These are phyloP conservation scores for Solanum chaucha DNA, from an alignment of 257 asterid genomes.

Conservation along the genomic window DNA sequence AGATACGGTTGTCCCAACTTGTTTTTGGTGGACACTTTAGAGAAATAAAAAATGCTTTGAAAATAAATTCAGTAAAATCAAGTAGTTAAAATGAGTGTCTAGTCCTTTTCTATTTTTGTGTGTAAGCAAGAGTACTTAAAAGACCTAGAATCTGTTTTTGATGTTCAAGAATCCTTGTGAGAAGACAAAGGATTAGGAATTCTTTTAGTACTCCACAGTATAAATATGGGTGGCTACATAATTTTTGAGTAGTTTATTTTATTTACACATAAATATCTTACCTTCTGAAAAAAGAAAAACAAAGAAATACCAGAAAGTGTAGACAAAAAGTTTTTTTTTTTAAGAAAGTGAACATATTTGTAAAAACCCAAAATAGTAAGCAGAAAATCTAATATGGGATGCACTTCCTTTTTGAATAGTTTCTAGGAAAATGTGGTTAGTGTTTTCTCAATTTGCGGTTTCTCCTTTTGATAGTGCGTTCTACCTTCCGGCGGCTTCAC, in stretches of 20 bases:
- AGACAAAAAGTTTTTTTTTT: neutral
- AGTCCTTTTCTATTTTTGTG: neutral
- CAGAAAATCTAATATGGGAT: neutral
- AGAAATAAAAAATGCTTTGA: neutral
- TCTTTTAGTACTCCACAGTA: neutral
- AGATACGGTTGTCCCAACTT: neutral
- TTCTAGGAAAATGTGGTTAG: neutral
- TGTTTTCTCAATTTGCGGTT: neutral
- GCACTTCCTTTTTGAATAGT: neutral
- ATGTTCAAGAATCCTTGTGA: neutral
- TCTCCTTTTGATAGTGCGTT: neutral
- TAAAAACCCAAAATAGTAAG: neutral
- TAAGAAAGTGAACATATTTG: neutral
- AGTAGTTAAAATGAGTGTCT: neutral
- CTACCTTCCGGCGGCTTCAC: neutral
- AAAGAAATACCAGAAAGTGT: neutral
- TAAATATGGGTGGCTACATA: neutral
- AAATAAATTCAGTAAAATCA: neutral
- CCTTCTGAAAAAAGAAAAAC: neutral
- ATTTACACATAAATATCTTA: neutral
- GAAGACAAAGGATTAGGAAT: neutral
- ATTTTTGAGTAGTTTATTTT: neutral
- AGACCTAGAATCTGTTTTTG: neutral
- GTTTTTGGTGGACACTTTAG: neutral
- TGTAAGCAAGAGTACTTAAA: neutral